Evolutionary conservation across 2,329 filamentous ascomycete genomes (phyloP), one percentile per base, ranked within the genome.

Genomic region (Hypoxylon sp.): DNA sequence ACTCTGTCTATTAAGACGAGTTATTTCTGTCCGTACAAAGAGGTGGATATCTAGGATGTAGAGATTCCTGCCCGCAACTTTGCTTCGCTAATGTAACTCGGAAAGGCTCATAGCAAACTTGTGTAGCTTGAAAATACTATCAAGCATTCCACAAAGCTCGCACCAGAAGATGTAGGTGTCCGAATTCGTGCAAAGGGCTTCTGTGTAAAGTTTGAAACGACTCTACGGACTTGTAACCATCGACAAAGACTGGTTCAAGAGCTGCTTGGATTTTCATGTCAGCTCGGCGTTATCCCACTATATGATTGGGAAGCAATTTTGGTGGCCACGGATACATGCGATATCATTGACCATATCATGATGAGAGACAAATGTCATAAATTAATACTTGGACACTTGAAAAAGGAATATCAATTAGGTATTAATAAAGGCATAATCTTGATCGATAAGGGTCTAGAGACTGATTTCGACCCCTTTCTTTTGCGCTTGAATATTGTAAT

Each of bases 81-180:
- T 41, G 38, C 18, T 23, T n/a, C 6, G 13, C 20, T 26, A 13
- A 15, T 41, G 38, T 15, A 41, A 41, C 38, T 41, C 35, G 35
- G 35, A 17, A 18, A 40, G 35, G 13, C 20, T 21, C 35, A 13
- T 40, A n/a, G 35, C 35, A 35, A 48, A 48, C 21, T 27, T 26
- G 21, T 40, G 46, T 2, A 33, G 13, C 15, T 69, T 63, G 2
- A 29, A 46, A 46, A 45, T 45, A 18, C 43, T 26, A 13, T 41
- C 5, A 15, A 20, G 18, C 68, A 78, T 74, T 2, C 74, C 69
- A 10, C 69, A 64, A 48, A 73, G 78, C 20, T 74, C 65, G 56
- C 70, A 71, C 2, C 78, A 63, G 52, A 72, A 74, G 63, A 76
- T 78, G 55, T 75, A 66, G 1, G 68, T 70, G 21, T 60, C 43